Base-by-base conservation (phyloP, 2,329 filamentous ascomycete genomes). In the Cytospora paraplurivora region DNA sequence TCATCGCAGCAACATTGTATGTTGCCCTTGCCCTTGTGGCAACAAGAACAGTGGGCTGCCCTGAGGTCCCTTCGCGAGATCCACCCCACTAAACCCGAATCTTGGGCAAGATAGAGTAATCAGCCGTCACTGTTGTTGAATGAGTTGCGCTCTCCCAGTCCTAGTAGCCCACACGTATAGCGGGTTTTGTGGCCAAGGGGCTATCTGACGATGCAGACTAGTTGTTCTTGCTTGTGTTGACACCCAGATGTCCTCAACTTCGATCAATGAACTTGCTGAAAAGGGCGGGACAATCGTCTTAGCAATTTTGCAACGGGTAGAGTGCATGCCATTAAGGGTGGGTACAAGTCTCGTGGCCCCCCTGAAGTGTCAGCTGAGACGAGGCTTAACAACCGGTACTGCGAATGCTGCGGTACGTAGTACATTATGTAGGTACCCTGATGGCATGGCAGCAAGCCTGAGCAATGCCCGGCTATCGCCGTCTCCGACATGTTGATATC, bases 331-430 rank as follows among this genome's bases (percentile, higher is more conserved):
- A 47, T 19, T 47, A 19, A 5, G 5, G 12, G 44, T 47, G 44
- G 44, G n/a, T 47, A 47, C 41, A 50, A 35, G 38, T 38, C 59
- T 61, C 59, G 51, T 55, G 51, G 59, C 37, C 49, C 59, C 51
- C 59, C 59, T 55, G 51, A 51, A 11, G 54, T 61, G 51, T 61
- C 59, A 61, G 59, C 59, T 38, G 59, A 53, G 51, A 61, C 38
- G 51, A 61, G 59, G 59, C 51, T 55, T 32, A 50, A 38, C 58
- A 37, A 44, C 49, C 13, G 35, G 19, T 27, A 19, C 8, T 27
- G 27, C 4, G 4, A 27, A 4, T 7, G n/a, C 10, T 17, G 15
- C 7, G 12, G 38, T 4, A 41, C 17, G 12, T 41, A 17, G 27
- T 17, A 15, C 17, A 17, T 6, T 2, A 41, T 15, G 15, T 17